Evolutionary conservation across 805 yeast genomes (phyloP).

Genomic region (Tetrapisispora nanseiensis): DNA sequence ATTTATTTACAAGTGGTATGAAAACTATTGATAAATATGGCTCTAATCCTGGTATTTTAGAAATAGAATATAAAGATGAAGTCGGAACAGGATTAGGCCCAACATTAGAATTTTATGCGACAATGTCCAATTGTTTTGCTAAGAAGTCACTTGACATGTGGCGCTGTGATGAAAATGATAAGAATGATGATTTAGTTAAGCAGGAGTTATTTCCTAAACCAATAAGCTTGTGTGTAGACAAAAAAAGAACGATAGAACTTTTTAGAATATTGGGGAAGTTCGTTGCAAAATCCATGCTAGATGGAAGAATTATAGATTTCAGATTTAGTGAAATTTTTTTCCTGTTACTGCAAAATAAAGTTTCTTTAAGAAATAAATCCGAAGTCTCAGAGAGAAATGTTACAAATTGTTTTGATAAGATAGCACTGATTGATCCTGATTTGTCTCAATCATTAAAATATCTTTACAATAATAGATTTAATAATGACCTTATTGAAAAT

Average conservation of each 20-base stretch:
- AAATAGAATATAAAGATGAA: constrained; percentile 80
- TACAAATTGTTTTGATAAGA: constrained; percentile 26
- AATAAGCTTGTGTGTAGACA: constrained; percentile 30
- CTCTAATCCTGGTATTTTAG: constrained; percentile 68
- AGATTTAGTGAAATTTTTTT: constrained; percentile 66
- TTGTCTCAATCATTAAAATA: constrained; percentile 50
- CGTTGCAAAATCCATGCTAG: constrained; percentile 77
- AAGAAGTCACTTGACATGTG: constrained; percentile 52
- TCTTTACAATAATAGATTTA: constrained; percentile 36
- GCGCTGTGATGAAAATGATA: constrained; percentile 34
- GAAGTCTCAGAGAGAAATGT: constrained; percentile 3
- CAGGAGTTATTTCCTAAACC: constrained; percentile 74
- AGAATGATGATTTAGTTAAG: constrained; percentile 32
- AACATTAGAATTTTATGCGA: constrained; percentile 83
- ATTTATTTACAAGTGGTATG: constrained; percentile 64
- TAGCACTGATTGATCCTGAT: constrained; percentile 46
- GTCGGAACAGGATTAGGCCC: constrained; percentile 97
- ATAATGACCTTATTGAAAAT: constrained; percentile 29
- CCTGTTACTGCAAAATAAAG: constrained; percentile 36
- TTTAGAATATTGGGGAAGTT: constrained; percentile 71
- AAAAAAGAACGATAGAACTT: constrained; percentile 37
- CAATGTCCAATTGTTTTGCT: constrained; percentile 67
- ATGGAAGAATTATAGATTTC: constrained; percentile 81
- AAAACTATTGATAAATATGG: constrained; percentile 72
- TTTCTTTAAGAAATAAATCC: too few species aligned